These are phyloP conservation scores for Microdochium nivale DNA, from an alignment of 2,329 filamentous ascomycete genomes.

Conservation along the genomic window DNA sequence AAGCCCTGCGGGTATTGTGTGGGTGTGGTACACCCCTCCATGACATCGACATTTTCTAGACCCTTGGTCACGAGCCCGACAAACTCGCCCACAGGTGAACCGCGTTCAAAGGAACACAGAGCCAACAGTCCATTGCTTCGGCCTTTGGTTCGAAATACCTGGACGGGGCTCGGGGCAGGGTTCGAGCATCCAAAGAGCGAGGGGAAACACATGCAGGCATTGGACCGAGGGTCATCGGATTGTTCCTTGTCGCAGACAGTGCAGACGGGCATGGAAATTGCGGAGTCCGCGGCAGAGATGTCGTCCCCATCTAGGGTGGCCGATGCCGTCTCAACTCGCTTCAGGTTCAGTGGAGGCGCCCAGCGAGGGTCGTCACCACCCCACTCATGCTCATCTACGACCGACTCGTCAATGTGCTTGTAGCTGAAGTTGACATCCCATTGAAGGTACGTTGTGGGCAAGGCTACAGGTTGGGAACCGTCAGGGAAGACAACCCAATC, in stretches of 20 bases:
- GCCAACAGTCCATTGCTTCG: constrained; percentile 45
- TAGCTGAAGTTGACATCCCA: constrained; percentile 37
- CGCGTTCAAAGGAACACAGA: constrained; percentile 38
- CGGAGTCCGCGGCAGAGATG: constrained; percentile 6
- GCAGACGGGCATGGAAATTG: constrained; percentile 23
- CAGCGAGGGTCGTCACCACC: constrained; percentile 39
- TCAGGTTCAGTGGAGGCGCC: constrained; percentile 14
- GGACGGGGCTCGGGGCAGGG: constrained; percentile 31
- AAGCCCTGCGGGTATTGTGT: background rate
- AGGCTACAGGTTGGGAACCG: constrained; percentile 26
- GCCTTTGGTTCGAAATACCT: constrained; percentile 44
- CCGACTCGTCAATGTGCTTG: constrained; percentile 38
- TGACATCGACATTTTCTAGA: constrained; percentile 42
- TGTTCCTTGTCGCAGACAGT: constrained; percentile 36
- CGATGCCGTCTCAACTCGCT: background rate
- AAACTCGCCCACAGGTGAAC: constrained; percentile 45
- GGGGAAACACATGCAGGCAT: constrained; percentile 44
- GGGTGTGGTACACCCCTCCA: constrained; percentile 32
- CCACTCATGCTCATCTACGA: constrained; percentile 39
- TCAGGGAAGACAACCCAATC: constrained; percentile 41
- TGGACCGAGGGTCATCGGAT: constrained; percentile 37
- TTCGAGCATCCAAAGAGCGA: constrained; percentile 38
- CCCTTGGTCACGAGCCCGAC: constrained; percentile 45
- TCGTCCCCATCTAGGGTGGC: background rate
- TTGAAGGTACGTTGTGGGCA: constrained; percentile 35